Base-by-base conservation (phyloP, 208 protist genomes). In the Acanthamoeba lenticulata region DNA sequence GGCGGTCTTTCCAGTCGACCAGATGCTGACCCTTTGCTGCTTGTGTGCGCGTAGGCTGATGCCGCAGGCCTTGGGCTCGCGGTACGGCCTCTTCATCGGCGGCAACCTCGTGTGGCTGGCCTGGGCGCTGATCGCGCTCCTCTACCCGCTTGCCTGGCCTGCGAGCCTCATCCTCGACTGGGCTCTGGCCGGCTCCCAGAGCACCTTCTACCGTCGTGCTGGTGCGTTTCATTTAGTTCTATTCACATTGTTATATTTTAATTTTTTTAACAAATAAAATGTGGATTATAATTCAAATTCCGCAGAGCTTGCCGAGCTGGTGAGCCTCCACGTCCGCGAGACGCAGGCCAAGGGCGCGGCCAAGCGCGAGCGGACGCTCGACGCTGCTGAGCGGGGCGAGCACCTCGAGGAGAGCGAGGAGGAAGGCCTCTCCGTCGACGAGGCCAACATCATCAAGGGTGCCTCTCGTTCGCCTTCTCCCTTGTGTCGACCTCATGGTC, bases 1-100 rank as follows among this genome's bases (percentile, higher is more conserved):
- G 21, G 6, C 34, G 65, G 2, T 38, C 3, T 24, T 38, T 38
- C 5, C 4, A n/a, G n/a, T n/a, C n/a, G n/a, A n/a, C n/a, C n/a
- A n/a, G n/a, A n/a, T 67, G 3, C n/a, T 67, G 27, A 67, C n/a
- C 15, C 7, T 67, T 21, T 5, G n/a, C n/a, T 67, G n/a, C 57
- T n/a, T n/a, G n/a, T 5, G 57, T 79, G 4, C 5, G 60, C 27
- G 67, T 24, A 85, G 74, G 15, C 32, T 85, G 7, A 0, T 85
- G 29, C 94, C 97, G 47, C 74, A 91, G 21, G 27, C 97, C 9
- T 38, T 96, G 27, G 85, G 55, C 3, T 65, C 94, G 38, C 92
- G 92, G n/a, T 97, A 96, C 69, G 96, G 97, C 24, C 94, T 97
- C 69, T 47, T 88, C 49, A 96, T 97, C 29, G 96, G 97, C 4